These are phyloP conservation scores for Juglanconis oblonga DNA, from an alignment of 2,329 filamentous ascomycete species.

Conservation along the genomic window DNA sequence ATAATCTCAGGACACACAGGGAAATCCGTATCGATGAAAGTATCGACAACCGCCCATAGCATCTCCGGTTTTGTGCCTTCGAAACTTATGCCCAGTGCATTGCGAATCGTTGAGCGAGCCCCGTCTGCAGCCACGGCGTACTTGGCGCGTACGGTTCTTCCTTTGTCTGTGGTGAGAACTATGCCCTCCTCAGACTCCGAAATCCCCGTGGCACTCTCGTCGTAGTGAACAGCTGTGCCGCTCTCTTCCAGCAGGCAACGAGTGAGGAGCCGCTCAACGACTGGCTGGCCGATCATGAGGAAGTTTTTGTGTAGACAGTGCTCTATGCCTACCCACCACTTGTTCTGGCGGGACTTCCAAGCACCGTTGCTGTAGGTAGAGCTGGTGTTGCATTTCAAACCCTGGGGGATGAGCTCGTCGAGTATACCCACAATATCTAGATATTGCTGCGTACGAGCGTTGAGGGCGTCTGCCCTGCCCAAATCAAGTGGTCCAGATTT, in stretches of 20 bases:
- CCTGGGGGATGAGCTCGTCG: conserved; percentile 37
- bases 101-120: conserved; percentile 45
- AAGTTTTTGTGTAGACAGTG: conserved; percentile 46
- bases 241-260: conserved; percentile 27
- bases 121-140: conserved; percentile 54
- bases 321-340: conserved; percentile 46
- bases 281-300: conserved; percentile 48
- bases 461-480: conserved; percentile 46
- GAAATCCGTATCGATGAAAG: conserved; percentile 48
- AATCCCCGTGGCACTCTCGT: conserved; percentile 33
- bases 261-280: conserved; percentile 39
- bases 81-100: conserved; percentile 36
- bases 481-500: conserved; percentile 37
- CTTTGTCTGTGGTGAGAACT: conserved; percentile 27
- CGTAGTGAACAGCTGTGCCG: conserved; percentile 31
- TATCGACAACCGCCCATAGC: conserved; percentile 47
- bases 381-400: conserved; percentile 49
- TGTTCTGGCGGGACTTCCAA: conserved; percentile 45
- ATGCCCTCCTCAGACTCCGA: conserved; percentile 26
- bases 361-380: conserved; percentile 44
- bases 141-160: conserved; percentile 30
- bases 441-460: conserved; percentile 47
- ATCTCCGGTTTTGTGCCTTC: conserved; percentile 47
- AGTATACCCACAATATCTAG: conserved; percentile 42
- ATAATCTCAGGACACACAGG: conserved; percentile 44